These are phyloP conservation scores for Alectoria sarmentosa DNA, from an alignment of 495 filamentous ascomycete genomes.

Conservation along the genomic window DNA sequence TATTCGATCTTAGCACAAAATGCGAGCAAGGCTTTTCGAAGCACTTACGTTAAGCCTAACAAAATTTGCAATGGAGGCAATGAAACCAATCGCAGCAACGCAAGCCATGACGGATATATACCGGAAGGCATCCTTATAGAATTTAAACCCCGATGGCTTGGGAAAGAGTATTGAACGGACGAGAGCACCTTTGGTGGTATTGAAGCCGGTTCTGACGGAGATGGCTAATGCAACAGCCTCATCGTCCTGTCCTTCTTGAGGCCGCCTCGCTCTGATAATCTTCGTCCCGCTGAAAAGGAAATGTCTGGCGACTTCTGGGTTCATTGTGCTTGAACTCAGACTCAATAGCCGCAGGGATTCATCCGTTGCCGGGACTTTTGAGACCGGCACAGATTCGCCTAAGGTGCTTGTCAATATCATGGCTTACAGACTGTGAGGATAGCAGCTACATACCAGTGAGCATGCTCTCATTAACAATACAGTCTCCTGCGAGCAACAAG, in stretches of 20 bases:
- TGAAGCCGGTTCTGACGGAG: conserved; percentile 89
- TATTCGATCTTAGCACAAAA: conserved; percentile 30
- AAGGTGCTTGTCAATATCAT: conserved; percentile 24
- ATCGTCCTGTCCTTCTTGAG: conserved; percentile 76
- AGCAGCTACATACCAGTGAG: conserved; percentile 59
- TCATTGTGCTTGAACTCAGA: conserved; percentile 67
- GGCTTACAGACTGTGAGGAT: background rate
- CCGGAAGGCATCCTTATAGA: conserved; percentile 94
- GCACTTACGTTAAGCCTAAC: conserved; percentile 59
- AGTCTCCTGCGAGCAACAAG: conserved; percentile 85
- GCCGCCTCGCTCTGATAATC: conserved; percentile 81
- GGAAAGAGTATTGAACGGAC: conserved; percentile 99
- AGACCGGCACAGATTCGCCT: conserved; percentile 96
- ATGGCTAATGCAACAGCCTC: conserved; percentile 90
- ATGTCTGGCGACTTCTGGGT: conserved; percentile 72
- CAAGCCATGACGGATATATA: conserved; percentile 96
- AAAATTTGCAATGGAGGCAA: conserved; percentile 90
- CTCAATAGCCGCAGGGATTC: conserved; percentile 68
- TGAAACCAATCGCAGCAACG: conserved; percentile 82
- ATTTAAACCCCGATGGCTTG: conserved; percentile 95
- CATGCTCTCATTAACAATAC: conserved; percentile 99
- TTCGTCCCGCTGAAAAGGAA: conserved; percentile 94
- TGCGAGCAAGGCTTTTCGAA: background rate
- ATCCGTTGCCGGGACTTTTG: conserved; percentile 81
- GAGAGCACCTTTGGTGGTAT: conserved; percentile 92